These are phyloP conservation scores for Saposhnikovia divaricata DNA, from an alignment of 129 eudicot genomes.

Conservation along the genomic window DNA sequence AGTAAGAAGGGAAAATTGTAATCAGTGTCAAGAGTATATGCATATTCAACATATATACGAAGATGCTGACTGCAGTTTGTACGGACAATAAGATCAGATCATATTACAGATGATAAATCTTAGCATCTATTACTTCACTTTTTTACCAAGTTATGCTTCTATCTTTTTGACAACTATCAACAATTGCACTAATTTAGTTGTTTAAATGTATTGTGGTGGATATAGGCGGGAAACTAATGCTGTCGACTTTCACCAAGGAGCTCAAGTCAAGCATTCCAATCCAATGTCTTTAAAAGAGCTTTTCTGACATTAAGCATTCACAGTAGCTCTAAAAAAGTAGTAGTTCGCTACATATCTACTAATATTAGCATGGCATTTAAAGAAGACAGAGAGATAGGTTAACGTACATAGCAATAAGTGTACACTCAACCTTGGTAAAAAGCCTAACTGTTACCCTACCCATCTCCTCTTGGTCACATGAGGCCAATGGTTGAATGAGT, in stretches of 20 bases:
- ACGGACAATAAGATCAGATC: conserved; percentile 1
- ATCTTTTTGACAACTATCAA: background rate
- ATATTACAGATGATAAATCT: background rate
- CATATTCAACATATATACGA: background rate
- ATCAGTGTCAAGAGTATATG: background rate
- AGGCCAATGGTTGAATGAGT: background rate
- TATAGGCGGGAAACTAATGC: background rate
- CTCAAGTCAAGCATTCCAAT: background rate
- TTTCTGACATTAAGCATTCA: background rate
- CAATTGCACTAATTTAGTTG: background rate
- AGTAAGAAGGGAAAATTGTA: background rate
- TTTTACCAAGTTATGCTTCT: background rate
- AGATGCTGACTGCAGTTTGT: background rate
- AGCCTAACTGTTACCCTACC: background rate
- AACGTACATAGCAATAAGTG: background rate
- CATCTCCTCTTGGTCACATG: background rate
- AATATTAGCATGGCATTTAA: background rate
- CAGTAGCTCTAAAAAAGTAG: background rate
- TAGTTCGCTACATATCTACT: background rate
- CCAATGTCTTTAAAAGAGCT: background rate
- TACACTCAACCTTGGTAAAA: background rate
- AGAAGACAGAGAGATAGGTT: background rate
- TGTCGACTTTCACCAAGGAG: background rate
- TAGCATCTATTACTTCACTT: background rate
- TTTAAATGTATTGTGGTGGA: background rate